Conservation (phyloP, 257 asterid genomes). For the Solanum paucissectum region DNA sequence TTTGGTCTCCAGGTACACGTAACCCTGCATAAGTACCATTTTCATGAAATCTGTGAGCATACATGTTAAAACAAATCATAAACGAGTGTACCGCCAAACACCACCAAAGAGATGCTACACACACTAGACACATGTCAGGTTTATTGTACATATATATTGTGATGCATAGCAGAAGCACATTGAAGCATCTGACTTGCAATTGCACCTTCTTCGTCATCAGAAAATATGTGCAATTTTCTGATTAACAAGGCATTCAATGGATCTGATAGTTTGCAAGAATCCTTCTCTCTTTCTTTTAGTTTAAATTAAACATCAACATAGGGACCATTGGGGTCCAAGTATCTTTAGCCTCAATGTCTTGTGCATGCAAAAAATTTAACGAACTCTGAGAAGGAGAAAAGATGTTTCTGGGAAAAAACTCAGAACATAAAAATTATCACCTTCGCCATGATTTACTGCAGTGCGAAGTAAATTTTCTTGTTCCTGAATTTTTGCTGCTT, state of each 20-base stretch:
- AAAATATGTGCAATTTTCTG: not conserved
- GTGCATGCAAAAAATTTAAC: not conserved
- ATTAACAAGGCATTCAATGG: not conserved
- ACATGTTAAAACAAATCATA: not conserved
- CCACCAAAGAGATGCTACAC: not conserved
- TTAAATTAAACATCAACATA: not conserved
- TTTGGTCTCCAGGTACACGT: conserved; percentile 74
- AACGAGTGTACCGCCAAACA: not conserved
- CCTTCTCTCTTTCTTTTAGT: not conserved
- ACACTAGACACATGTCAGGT: not conserved
- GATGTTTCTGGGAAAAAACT: not conserved
- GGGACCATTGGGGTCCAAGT: not conserved
- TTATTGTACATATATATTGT: not conserved
- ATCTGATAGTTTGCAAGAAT: not conserved
- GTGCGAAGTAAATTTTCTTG: conserved; percentile 84
- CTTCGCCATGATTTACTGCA: conserved; percentile 97
- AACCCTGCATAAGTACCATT: conserved; percentile 37
- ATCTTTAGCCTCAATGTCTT: not conserved
- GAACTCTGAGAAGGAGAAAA: not conserved
- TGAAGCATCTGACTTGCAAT: not conserved
- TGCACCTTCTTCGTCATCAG: not conserved
- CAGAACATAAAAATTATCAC: conserved; percentile 20
- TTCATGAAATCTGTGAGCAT: not conserved
- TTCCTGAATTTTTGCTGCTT: conserved; percentile 97
- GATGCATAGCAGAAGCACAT: not conserved